Evolutionary conservation across 164 flowering plant species (phyloP), one percentile per base, ranked within the genome.

Genomic region (Annona cherimola): DNA sequence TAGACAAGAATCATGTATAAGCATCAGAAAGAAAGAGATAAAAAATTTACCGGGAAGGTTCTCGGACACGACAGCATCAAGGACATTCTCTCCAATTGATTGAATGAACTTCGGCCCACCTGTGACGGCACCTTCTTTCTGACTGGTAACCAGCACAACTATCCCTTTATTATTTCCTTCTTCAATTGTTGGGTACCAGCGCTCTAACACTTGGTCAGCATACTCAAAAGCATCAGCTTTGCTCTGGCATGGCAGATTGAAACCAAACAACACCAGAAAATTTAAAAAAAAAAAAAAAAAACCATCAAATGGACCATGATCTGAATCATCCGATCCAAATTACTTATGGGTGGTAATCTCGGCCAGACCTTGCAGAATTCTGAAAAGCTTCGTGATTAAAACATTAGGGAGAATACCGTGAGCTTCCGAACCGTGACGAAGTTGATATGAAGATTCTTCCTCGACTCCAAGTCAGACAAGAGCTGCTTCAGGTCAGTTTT

Each of bases 221-320:
- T 89, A 95, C 90, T 93, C 97, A 76, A 95, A 93, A 12, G 98
- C 97, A 86, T 93, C 98, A 63, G 98, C 98, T 86, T 91, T 93
- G 89, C 97, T 96, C 98, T 95, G 64, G 57, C 69, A 20, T 18
- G 20, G 54, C 8, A n/a, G 57, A 42, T 45, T 63, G 6, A 44
- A 20, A 45, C 39, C 39, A 67, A 46, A 67, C 11, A 3, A 18
- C 8, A 66, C 8, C 7, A 66, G 69, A 16, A 66, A 66, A 43
- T 19, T 14, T 42, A 18, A 16, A 66, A 39, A 50, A 8, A 5
- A 5, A 50, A 50, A 50, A 50, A 16, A 50, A 50, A 16, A 16
- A 11, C 9, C 8, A 50, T 14, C 55, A 46, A 14, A 46, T 46
- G 55, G 12, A 46, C 55, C n/a, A n/a, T n/a, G 55, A 46, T 46